phyloP scores from a whole-genome alignment of 2,329 filamentous ascomycete species.

The Shiraia sp. region DNA sequence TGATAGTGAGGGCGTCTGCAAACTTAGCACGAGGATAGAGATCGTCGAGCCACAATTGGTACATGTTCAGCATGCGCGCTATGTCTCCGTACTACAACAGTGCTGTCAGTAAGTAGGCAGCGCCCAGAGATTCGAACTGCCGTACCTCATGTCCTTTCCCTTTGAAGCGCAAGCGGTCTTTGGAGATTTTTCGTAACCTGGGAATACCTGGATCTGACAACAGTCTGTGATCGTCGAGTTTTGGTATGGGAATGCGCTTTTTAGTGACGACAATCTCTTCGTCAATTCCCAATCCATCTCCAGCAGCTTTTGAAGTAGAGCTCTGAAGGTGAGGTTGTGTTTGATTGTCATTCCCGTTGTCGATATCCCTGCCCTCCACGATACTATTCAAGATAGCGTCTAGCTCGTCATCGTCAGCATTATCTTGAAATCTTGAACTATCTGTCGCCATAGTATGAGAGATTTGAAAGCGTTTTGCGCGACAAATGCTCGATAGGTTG shows the following conservation, averaged over 20 bases:
- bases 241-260: conserved; percentile 75
- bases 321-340: conserved; percentile 10
- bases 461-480: too few relatives aligned
- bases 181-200: conserved; percentile 72
- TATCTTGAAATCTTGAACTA: conserved; percentile 15
- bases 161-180: conserved; percentile 74
- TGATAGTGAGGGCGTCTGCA: conserved; percentile 82
- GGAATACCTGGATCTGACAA: conserved; percentile 83
- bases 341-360: conserved; percentile 39
- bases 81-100: conserved; percentile 77
- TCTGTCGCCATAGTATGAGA: conserved; percentile 34
- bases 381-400: conserved; percentile 80
- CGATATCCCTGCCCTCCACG: conserved; percentile 55
- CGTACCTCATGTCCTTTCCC: conserved; percentile 89
- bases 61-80: conserved; percentile 79
- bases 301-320: conserved; percentile 39
- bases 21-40: conserved; percentile 95
- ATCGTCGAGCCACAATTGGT: conserved; percentile 96
- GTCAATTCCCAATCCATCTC: conserved; percentile 73
- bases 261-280: conserved; percentile 83
- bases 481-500: neutral
- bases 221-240: conserved; percentile 84
- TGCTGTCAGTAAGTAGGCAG: conserved; percentile 14
- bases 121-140: too few relatives aligned
- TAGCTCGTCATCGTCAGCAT: conserved; percentile 52